Evolutionary conservation across 75 land plant species (phyloP).

Genomic region (Pinus taeda): DNA sequence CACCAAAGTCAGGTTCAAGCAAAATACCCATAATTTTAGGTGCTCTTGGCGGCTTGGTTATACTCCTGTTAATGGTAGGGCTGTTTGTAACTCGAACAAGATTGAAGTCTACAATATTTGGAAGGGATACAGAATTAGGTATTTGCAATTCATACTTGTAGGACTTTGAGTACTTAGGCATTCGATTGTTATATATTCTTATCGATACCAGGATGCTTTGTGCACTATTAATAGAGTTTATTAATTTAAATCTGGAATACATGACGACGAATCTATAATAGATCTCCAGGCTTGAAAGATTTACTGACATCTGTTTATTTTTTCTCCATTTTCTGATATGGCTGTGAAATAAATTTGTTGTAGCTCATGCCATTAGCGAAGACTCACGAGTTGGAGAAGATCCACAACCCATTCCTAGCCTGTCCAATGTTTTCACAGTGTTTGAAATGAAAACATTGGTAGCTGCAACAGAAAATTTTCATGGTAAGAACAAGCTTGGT

Average conservation of each 20-base stretch:
- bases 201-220: no score
- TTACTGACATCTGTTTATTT: background rate
- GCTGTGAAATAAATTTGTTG: background rate
- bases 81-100: no score
- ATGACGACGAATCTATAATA: no score
- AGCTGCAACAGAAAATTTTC: slow-evolving; percentile 1
- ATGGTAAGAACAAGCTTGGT: background rate
- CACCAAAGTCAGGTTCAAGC: background rate
- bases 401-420: background rate
- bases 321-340: background rate
- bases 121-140: background rate
- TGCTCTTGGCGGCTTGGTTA: background rate
- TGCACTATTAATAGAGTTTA: no score
- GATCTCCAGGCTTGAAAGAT: no score
- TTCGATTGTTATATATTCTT: background rate
- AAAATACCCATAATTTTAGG: background rate
- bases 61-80: background rate
- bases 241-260: no score
- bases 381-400: background rate
- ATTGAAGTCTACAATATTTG: background rate
- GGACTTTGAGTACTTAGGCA: no score
- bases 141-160: background rate
- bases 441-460: background rate
- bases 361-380: background rate
- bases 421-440: background rate